phyloP scores from a whole-genome alignment of 2,329 filamentous ascomycete species.

The Westerdykella aurantiaca region DNA sequence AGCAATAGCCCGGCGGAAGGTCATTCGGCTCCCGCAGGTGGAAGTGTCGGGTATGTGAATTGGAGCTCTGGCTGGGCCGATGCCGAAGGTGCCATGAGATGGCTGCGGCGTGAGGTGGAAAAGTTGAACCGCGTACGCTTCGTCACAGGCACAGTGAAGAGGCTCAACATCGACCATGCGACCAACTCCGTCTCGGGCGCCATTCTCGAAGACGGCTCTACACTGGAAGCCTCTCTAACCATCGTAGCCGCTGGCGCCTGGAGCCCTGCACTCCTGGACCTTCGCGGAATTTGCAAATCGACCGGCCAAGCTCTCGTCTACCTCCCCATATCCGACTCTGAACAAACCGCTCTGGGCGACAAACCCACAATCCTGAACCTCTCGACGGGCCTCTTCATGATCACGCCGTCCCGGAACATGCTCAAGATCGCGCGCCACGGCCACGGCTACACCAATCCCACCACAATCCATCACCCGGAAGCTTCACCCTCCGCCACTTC shows the following conservation, averaged over 20 bases:
- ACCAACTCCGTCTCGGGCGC: conserved; percentile 51
- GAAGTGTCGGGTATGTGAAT: conserved; percentile 68
- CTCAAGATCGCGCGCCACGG: conserved; percentile 49
- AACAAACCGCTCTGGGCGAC: conserved; percentile 58
- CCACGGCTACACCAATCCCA: conserved; percentile 47
- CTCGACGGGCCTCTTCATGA: conserved; percentile 65
- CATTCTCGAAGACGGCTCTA: conserved; percentile 46
- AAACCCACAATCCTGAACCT: conserved; percentile 72
- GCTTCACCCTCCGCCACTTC: conserved; percentile 16
- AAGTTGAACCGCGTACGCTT: conserved; percentile 50
- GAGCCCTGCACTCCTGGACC: conserved; percentile 71
- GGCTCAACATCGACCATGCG: conserved; percentile 36
- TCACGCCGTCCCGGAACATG: conserved; percentile 53
- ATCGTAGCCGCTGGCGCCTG: conserved; percentile 84
- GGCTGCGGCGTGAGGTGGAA: conserved; percentile 52
- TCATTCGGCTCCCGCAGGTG: conserved; percentile 32
- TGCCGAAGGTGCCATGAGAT: conserved; percentile 64
- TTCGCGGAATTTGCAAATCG: conserved; percentile 68
- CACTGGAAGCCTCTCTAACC: conserved; percentile 62
- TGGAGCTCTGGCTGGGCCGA: conserved; percentile 73
- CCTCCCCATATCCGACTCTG: conserved; percentile 64
- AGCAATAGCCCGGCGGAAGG: conserved; percentile 6
- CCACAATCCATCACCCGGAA: conserved; percentile 44
- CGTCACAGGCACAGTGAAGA: conserved; percentile 45
- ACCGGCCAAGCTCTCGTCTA: conserved; percentile 81